Evolutionary conservation across 345 rosid genomes (phyloP).

Genomic region (Cardiospermum halicacabum): DNA sequence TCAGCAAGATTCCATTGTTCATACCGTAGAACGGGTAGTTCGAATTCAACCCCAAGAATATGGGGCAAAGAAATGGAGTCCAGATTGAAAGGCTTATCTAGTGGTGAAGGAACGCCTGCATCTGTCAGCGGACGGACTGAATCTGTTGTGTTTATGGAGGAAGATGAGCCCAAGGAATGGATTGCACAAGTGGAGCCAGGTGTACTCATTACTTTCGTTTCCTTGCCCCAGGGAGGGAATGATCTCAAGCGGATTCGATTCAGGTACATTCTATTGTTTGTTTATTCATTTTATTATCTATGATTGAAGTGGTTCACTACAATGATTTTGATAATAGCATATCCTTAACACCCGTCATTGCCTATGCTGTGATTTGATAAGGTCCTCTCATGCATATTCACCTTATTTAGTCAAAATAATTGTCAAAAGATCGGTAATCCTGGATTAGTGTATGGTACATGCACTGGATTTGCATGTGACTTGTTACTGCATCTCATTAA

Average conservation of each 20-base stretch:
- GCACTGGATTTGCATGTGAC: slow-evolving; percentile 17
- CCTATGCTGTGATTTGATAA: slow-evolving; percentile 7
- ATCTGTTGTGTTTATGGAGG: slow-evolving; percentile 74
- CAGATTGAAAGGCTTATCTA: slow-evolving; percentile 67
- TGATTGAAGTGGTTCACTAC: slow-evolving; percentile 15
- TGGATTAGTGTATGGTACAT: background rate
- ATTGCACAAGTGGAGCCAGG: slow-evolving; percentile 99
- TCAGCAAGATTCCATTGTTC: slow-evolving; percentile 63
- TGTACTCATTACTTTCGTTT: slow-evolving; percentile 86
- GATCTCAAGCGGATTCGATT: slow-evolving; percentile 90
- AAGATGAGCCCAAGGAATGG: slow-evolving; percentile 97
- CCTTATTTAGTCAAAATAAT: background rate
- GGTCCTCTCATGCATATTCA: background rate
- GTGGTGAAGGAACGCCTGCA: slow-evolving; percentile 91
- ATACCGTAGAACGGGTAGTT: slow-evolving; percentile 66
- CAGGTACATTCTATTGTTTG: slow-evolving; percentile 51
- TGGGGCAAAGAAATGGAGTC: slow-evolving; percentile 85
- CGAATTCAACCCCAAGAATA: slow-evolving; percentile 57
- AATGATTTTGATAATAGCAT: slow-evolving; percentile 10
- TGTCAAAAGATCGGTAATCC: background rate
- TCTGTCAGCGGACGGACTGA: slow-evolving; percentile 80
- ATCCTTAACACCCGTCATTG: background rate
- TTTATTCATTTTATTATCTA: slow-evolving; percentile 2
- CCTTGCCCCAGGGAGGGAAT: slow-evolving; percentile 87
- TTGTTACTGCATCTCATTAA: slow-evolving; percentile 7